Conservation (phyloP, 2,329 filamentous ascomycete genomes). For the Sclerotinia trifoliorum region DNA sequence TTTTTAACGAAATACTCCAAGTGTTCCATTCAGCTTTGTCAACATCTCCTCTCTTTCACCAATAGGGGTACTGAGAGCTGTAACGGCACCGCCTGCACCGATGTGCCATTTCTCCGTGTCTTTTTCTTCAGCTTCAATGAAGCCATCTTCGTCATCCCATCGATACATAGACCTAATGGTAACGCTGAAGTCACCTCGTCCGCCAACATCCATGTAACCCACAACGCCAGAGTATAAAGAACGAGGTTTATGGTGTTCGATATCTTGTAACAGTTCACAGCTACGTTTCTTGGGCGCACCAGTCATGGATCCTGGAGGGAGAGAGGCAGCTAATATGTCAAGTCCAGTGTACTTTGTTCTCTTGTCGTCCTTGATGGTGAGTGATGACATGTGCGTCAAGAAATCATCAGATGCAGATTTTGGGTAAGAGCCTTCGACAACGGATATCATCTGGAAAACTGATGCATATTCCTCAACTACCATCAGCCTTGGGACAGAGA, state of each 20-base stretch:
- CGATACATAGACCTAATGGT: conserved; percentile 80
- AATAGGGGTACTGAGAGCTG: conserved; percentile 73
- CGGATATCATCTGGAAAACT: conserved; percentile 88
- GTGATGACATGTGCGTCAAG: conserved; percentile 16
- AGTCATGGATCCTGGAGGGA: conserved; percentile 95
- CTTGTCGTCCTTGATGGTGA: conserved; percentile 18
- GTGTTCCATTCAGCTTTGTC: conserved; percentile 53
- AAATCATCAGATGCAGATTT: conserved; percentile 14
- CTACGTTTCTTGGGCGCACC: conserved; percentile 92
- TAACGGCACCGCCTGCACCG: conserved; percentile 88
- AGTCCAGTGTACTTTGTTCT: conserved; percentile 57
- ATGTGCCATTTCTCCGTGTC: conserved; percentile 69
- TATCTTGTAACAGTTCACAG: conserved; percentile 72
- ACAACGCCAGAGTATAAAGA: conserved; percentile 86
- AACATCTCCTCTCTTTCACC: conserved; percentile 92
- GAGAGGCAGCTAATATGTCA: conserved; percentile 71
- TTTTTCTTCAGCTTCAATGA: conserved; percentile 34
- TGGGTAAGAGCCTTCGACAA: conserved; percentile 70
- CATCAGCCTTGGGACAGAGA: conserved; percentile 75
- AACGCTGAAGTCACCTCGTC: conserved; percentile 86
- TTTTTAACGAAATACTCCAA: conserved; percentile 33
- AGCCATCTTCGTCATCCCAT: conserved; percentile 59
- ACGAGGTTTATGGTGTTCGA: conserved; percentile 62
- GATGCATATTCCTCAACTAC: conserved; percentile 87
- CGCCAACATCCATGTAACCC: conserved; percentile 84